Evolutionary conservation across 495 filamentous ascomycete genomes (phyloP), one percentile per base, ranked within the genome.

Genomic region (Amniculicola lignicola): DNA sequence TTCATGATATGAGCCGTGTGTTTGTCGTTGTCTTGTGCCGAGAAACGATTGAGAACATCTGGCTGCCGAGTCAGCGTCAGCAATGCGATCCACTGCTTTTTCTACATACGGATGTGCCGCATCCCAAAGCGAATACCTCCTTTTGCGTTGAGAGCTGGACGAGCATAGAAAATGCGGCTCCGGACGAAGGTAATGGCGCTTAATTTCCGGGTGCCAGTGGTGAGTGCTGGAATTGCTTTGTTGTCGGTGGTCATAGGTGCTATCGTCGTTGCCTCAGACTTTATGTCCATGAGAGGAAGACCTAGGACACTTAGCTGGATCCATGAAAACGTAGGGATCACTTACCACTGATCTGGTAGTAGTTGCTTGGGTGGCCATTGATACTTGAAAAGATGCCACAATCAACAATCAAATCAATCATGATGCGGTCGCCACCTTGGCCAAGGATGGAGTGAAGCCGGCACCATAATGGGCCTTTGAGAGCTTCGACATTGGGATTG

Each of bases 1-100:
- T 89, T 90, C 81, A 95, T 80, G 22, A 96, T 71, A 54, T 86
- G 88, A 5, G 84, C 63, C 0, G 82, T 87, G 45, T 86, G 77
- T 2, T 72, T 61, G n/a, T 68, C 66, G 43, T 79, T 76, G 5
- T 73, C 63, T 4, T 67, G 48, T 28, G 80, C 71, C 0, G 78
- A 71, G 63, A 79, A 88, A 1, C 90, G 85, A 69, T 91, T 95
- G 15, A 98, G 71, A 1, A 91, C 86, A 72, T 98, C 90, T 96
- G 45, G 2, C 22, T 2, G 18, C 18, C 14, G 22, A 36, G 45
- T 64, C 12, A 58, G 45, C 39, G 10, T 22, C 24, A 12, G 27
- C 10, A n/a, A 28, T 15, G n/a, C 31, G 12, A 6, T 18, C 21
- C 12, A 6, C n/a, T 16, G 21, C 2, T 77, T 1, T 2, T n/a